Evolutionary conservation across 345 rosid genomes (phyloP).

Genomic region (Populus simonii): DNA sequence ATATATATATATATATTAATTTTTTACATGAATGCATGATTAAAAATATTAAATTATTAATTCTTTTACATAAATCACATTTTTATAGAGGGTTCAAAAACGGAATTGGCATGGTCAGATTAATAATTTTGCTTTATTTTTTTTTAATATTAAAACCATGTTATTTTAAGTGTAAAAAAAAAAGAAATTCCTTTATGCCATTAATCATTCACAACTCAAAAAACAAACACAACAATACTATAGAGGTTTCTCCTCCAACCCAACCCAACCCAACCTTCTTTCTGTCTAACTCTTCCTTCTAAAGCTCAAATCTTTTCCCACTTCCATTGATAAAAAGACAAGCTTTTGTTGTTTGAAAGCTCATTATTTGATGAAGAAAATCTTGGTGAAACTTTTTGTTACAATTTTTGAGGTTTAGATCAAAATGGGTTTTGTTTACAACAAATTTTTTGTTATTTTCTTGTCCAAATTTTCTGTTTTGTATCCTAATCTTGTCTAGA

Average conservation of each 20-base stretch:
- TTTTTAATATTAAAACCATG: too few relatives aligned
- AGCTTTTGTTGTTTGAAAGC: background rate
- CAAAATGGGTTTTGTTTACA: background rate
- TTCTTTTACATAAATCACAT: too few relatives aligned
- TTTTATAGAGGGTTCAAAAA: too few relatives aligned
- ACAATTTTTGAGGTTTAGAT: background rate
- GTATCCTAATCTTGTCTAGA: background rate
- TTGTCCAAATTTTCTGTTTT: background rate
- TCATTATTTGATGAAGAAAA: too few relatives aligned
- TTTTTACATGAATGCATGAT: too few relatives aligned
- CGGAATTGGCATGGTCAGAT: too few relatives aligned
- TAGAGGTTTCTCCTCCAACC: background rate
- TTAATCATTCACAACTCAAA: background rate
- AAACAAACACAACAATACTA: background rate
- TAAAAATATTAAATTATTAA: too few relatives aligned
- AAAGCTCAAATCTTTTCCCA: background rate
- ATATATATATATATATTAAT: too few relatives aligned
- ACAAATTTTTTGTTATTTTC: too few relatives aligned
- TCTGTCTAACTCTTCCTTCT: background rate
- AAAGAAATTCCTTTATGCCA: too few relatives aligned
- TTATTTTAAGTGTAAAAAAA: too few relatives aligned
- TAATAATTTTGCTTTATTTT: too few relatives aligned
- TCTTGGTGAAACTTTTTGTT: background rate
- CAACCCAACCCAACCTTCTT: background rate
- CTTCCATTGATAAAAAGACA: background rate